Evolutionary conservation across 129 eudicot genomes (phyloP).

Genomic region (Flaveria trinervia): DNA sequence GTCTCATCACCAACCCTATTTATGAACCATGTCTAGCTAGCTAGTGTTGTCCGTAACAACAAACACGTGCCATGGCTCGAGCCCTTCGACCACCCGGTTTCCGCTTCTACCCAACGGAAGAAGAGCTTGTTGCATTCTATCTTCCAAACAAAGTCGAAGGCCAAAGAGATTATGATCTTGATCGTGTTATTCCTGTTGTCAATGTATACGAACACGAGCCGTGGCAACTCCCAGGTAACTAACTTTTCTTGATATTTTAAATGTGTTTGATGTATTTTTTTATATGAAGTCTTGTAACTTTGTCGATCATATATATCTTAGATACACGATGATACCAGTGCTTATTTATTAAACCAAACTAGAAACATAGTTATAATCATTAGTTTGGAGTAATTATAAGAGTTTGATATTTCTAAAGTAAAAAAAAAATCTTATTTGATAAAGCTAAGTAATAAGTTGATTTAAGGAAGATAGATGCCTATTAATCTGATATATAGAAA

Average conservation of each 20-base stretch:
- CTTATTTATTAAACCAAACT: too few relatives aligned
- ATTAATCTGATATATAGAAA: not conserved
- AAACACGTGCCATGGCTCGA: slow-evolving; percentile 17
- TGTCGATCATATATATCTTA: too few relatives aligned
- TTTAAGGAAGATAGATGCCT: not conserved
- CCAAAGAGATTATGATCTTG: slow-evolving; percentile 20
- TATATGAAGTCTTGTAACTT: too few relatives aligned
- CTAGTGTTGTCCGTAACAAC: slow-evolving; percentile 1
- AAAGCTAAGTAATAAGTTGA: not conserved
- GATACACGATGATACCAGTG: too few relatives aligned
- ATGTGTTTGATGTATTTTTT: too few relatives aligned
- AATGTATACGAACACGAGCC: slow-evolving; percentile 65
- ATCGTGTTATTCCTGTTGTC: slow-evolving; percentile 59
- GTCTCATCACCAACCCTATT: slow-evolving; percentile 10
- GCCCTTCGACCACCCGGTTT: slow-evolving; percentile 41
- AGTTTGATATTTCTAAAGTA: too few relatives aligned
- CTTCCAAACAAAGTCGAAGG: slow-evolving; percentile 53
- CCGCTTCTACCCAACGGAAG: slow-evolving; percentile 84
- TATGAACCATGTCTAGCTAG: slow-evolving; percentile 16
- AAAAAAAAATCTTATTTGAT: not conserved
- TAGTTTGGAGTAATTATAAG: too few relatives aligned
- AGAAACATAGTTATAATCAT: too few relatives aligned
- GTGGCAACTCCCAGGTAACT: slow-evolving; percentile 56
- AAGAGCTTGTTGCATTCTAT: slow-evolving; percentile 68
- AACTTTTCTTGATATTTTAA: too few relatives aligned